Evolutionary conservation across 139 green algal genomes (phyloP), one percentile per base, ranked within the genome.

Genomic region (Coccomyxa sp.): DNA sequence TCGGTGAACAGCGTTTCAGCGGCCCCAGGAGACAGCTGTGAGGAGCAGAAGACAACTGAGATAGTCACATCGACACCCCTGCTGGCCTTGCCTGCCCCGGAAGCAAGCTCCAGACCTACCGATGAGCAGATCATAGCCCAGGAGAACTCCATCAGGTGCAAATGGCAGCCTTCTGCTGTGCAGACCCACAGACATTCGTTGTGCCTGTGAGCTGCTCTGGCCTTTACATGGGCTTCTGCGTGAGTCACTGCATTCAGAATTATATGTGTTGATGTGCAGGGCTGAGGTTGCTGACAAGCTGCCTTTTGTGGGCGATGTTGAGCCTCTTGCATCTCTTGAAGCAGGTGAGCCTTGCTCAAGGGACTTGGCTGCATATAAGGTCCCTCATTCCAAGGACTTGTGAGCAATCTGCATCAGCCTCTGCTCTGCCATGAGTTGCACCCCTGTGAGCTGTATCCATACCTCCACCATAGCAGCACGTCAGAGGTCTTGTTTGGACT

Each of bases 81-180:
- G 2, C 64, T 36, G 64, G 64, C 2, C 24, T 10, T 34, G 64
- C 27, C 33, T 34, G 10, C 33, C 10, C 33, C 33, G 10, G 69
- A 74, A 41, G 39, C 18, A n/a, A 74, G 36, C 78, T 82, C 78
- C 14, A 71, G 82, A 24, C 87, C 87, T 4, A 83, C 85, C 6
- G 87, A 91, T 55, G 87, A 83, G 0, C 80, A 87, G 39, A 91
- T 91, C 55, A 83, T 91, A n/a, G 79, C 76, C 0, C 89, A 82
- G 64, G 83, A 91, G 77, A 90, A 90, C 39, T 31, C 78, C 7
- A 89, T 89, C 33, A 75, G 74, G 82, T 84, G 35, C n/a, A 5
- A 70, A 41, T 40, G 7, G 41, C 7, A 9, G 70, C 14, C 70
- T 22, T 68, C 18, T 71, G 8, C 27, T 54, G n/a, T n/a, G n/a